Evolutionary conservation across 2,329 filamentous ascomycete genomes (phyloP).

Genomic region (Plenodomus lindquistii): DNA sequence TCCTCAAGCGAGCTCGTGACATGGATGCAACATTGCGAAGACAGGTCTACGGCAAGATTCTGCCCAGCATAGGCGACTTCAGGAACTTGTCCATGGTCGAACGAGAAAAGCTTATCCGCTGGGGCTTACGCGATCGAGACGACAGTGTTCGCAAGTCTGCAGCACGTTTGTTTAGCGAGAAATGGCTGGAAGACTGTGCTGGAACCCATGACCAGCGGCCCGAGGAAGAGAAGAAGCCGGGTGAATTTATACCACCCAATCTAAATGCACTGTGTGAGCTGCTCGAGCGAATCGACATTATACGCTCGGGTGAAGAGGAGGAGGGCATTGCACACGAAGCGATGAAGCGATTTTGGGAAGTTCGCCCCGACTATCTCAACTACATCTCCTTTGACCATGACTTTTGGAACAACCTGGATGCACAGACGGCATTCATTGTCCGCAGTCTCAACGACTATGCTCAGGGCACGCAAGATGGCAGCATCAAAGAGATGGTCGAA

Average conservation of each 20-base stretch:
- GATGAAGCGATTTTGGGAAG: constrained; percentile 96
- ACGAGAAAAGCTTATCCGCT: constrained; percentile 91
- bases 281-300: constrained; percentile 89
- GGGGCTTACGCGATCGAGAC: constrained; percentile 92
- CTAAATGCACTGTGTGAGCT: constrained; percentile 87
- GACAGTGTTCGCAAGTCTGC: constrained; percentile 93
- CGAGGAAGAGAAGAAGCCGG: constrained; percentile 57
- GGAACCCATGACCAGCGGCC: constrained; percentile 65
- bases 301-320: constrained; percentile 85
- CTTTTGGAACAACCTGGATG: constrained; percentile 80
- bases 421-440: constrained; percentile 86
- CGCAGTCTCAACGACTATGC: constrained; percentile 96
- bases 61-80: constrained; percentile 92
- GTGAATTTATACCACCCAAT: constrained; percentile 50
- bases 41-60: constrained; percentile 81
- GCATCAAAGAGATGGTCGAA: constrained; percentile 75
- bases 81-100: constrained; percentile 89
- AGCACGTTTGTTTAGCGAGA: constrained; percentile 84
- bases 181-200: constrained; percentile 97
- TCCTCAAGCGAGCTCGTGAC: constrained; percentile 89
- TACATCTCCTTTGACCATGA: constrained; percentile 71
- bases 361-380: constrained; percentile 79
- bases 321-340: constrained; percentile 90
- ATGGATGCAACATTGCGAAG: constrained; percentile 82
- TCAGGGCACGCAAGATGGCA: constrained; percentile 71